These are phyloP conservation scores for Ananas comosus DNA, from an alignment of 176 grass and related monocot species.

Conservation along the genomic window DNA sequence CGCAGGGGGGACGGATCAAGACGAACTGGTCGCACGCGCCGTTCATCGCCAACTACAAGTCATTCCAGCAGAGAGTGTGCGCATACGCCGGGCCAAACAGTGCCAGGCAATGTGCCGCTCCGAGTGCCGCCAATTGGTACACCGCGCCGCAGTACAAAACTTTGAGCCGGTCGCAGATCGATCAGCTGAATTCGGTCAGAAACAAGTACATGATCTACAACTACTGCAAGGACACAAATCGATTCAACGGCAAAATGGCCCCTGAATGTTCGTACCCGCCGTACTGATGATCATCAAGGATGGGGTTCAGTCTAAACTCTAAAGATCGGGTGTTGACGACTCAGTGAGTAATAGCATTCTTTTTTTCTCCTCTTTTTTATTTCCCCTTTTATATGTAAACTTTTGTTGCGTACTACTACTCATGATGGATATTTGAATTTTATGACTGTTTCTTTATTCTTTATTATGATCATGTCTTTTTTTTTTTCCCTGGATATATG, in stretches of 20 bases:
- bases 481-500: too few relatives aligned
- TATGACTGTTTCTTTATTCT: too few relatives aligned
- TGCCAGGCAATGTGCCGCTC: background rate
- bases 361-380: too few relatives aligned
- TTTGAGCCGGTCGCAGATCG: slow-evolving; percentile 22
- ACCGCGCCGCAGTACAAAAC: slow-evolving; percentile 3
- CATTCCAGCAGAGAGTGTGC: slow-evolving; percentile 15
- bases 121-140: slow-evolving; percentile 22
- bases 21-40: slow-evolving; percentile 59
- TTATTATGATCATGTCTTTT: too few relatives aligned
- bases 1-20: slow-evolving; percentile 51
- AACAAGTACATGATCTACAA: slow-evolving; percentile 30
- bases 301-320: too few relatives aligned
- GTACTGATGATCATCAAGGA: slow-evolving; percentile 9
- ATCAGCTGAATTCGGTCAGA: slow-evolving; percentile 35
- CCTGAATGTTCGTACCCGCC: slow-evolving; percentile 30
- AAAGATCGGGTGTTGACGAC: too few relatives aligned
- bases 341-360: too few relatives aligned
- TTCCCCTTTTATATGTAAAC: too few relatives aligned
- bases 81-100: slow-evolving; percentile 11
- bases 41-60: slow-evolving; percentile 51
- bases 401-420: too few relatives aligned
- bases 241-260: slow-evolving; percentile 25
- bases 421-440: too few relatives aligned
- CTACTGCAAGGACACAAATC: slow-evolving; percentile 47